Conservation (phyloP, 2,329 filamentous ascomycete species). For the Trichoderma guizhouense region DNA sequence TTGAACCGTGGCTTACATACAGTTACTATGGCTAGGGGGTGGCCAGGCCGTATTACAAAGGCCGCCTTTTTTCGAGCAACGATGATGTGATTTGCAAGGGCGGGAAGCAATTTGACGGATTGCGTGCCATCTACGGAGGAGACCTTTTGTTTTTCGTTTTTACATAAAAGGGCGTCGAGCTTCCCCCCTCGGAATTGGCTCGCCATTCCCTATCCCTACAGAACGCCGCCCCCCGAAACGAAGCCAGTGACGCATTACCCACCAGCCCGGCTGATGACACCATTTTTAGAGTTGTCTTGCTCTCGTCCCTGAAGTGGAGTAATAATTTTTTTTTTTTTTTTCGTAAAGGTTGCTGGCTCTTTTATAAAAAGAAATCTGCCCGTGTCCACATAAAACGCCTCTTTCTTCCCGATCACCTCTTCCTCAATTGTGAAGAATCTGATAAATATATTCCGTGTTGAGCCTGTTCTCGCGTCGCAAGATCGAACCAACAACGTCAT, state of each 20-base stretch:
- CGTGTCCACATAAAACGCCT: neutral
- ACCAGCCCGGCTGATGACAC: constrained; percentile 21
- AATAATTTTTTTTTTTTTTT: constrained; percentile 6
- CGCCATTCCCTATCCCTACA: neutral
- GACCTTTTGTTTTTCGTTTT: neutral
- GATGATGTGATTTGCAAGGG: constrained; percentile 15
- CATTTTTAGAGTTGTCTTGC: constrained; percentile 22
- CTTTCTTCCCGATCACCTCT: neutral
- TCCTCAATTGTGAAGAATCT: neutral
- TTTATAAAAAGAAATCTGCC: neutral
- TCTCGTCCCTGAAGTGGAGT: constrained; percentile 18
- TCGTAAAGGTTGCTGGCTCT: neutral
- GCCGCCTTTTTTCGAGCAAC: neutral
- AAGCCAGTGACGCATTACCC: constrained; percentile 14
- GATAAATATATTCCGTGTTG: neutral
- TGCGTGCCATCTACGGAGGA: neutral
- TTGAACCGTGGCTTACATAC: constrained; percentile 4
- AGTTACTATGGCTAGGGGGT: neutral
- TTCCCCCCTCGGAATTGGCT: neutral
- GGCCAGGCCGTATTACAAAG: constrained; percentile 3
- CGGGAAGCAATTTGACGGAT: neutral
- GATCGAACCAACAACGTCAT: neutral
- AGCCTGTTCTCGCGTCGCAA: neutral
- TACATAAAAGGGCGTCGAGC: constrained; percentile 7
- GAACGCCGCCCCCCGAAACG: neutral